A percentile compares a stretch with the other conserved stretches of the same genome.
Conservation (phyloP, 2,329 filamentous ascomycete species). For the Nothomitra cinnamomea region DNA sequence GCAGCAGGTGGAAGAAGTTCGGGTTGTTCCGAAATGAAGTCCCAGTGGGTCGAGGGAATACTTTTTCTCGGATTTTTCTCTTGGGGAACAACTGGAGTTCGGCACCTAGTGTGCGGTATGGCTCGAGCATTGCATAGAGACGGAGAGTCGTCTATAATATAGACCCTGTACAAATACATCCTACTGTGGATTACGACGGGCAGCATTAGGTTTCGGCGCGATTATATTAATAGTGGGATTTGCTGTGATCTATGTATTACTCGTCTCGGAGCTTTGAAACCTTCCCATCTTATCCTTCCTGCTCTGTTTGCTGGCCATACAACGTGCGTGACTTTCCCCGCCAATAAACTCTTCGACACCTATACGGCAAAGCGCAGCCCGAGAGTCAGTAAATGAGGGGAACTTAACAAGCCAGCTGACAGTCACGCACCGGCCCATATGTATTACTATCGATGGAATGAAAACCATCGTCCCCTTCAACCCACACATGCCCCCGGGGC, state of each 20-base stretch:
- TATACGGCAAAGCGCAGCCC: neutral
- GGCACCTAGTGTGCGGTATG: neutral
- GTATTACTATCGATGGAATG: conserved; percentile 63
- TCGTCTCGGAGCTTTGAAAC: neutral
- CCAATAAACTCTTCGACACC: conserved; percentile 6
- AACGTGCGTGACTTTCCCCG: conserved; percentile 6
- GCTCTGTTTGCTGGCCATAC: conserved; percentile 3
- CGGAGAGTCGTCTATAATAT: neutral
- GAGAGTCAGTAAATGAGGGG: neutral
- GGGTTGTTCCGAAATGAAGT: conserved; percentile 20
- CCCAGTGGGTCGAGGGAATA: neutral
- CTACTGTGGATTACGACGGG: too few relatives aligned
- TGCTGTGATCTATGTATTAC: neutral
- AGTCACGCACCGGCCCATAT: conserved; percentile 50
- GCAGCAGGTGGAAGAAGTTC: conserved; percentile 32
- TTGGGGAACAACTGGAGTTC: neutral
- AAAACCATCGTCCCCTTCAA: conserved; percentile 65
- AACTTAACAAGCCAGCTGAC: neutral
- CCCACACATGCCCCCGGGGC: conserved; percentile 78
- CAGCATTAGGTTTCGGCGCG: neutral
- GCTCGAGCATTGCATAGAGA: neutral
- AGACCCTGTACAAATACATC: neutral
- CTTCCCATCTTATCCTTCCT: conserved; percentile 3
- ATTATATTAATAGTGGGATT: neutral
- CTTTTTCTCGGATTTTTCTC: neutral